Evolutionary conservation across 345 rosid species (phyloP), one percentile per base, ranked within the genome.

Genomic region (Syzygium grande): DNA sequence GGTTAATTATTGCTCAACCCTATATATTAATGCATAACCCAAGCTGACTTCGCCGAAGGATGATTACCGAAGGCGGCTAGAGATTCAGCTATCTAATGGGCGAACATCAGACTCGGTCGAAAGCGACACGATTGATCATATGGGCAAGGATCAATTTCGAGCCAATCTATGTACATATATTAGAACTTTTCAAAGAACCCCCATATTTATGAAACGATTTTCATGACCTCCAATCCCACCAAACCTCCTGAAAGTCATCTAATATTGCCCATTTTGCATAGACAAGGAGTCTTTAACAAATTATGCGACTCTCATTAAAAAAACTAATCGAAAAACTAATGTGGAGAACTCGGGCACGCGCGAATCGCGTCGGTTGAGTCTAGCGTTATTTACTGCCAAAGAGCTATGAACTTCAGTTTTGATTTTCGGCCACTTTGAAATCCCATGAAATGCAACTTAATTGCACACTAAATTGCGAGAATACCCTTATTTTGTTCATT

Each of bases 71-170:
- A 17, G 25, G 80, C 13, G 22, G 80, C 46, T 19, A 7, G 1
- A 34, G 46, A 11, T 9, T 73, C 25, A 7, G 34, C 59, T 8
- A 11, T 21, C 43, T 6, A 6, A 38, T 9, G 49, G 83, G 25
- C 11, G 25, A 38, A 73, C 38, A 9, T 19, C 12, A 0, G 0
- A 38, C 19, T 9, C 27, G 11, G 16, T 38, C 11, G 49, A 73
- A 73, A 38, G 49, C 2, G 27, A 73, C 14, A 11, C 49, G 12
- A 38, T 73, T 9, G 14, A 5, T 38, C 5, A 14, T 11, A 3
- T 19, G 2, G 80, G 27, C 6, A 9, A 0, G 49, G 9, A 38
- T 21, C 14, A 38, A 19, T 73, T n/a, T 63, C 19, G 19, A 63
- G 38, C 38, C 6, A n/a, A n/a, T 63, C 9, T 5, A 29, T 63